phyloP scores from a whole-genome alignment of 1,284 basidiomycete genomes.

The Volvariella volvacea region DNA sequence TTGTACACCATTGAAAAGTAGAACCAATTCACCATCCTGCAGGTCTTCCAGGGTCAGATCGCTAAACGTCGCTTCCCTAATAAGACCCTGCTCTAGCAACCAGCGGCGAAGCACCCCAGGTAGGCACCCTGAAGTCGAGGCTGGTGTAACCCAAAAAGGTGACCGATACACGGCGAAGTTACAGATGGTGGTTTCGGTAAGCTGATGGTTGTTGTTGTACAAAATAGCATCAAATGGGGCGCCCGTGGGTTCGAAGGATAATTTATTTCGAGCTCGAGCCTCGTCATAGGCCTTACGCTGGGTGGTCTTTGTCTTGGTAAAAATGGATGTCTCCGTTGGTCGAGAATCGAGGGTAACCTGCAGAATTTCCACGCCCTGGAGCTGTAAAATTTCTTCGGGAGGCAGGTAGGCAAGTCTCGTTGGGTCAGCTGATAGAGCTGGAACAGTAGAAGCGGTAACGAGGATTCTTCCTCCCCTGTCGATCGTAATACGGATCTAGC shows the following conservation, averaged over 20 bases:
- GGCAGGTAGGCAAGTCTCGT: background rate
- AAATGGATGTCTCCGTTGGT: constrained; percentile 45
- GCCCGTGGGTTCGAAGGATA: constrained; percentile 27
- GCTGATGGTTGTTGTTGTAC: constrained; percentile 38
- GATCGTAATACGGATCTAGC: constrained; percentile 56
- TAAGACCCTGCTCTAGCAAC: constrained; percentile 51
- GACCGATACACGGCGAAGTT: constrained; percentile 61
- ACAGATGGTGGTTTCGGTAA: constrained; percentile 62
- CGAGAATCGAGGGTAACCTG: constrained; percentile 36
- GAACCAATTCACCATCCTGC: constrained; percentile 51
- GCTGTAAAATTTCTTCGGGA: constrained; percentile 17
- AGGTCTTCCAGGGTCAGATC: constrained; percentile 37
- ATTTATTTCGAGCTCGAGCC: constrained; percentile 47
- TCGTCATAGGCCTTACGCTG: constrained; percentile 48
- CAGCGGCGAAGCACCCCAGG: constrained; percentile 59
- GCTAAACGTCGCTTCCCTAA: constrained; percentile 37
- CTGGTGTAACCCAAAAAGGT: constrained; percentile 59
- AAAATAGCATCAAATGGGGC: constrained; percentile 53
- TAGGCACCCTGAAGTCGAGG: constrained; percentile 54
- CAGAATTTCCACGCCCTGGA: constrained; percentile 11
- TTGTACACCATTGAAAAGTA: constrained; percentile 65
- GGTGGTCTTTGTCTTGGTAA: constrained; percentile 67
- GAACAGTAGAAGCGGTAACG: constrained; percentile 33
- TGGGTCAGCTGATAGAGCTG: constrained; percentile 34
- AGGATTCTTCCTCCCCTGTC: constrained; percentile 35